These are phyloP conservation scores for Solanum tarapatanum DNA, from an alignment of 257 asterid genomes.

Conservation along the genomic window DNA sequence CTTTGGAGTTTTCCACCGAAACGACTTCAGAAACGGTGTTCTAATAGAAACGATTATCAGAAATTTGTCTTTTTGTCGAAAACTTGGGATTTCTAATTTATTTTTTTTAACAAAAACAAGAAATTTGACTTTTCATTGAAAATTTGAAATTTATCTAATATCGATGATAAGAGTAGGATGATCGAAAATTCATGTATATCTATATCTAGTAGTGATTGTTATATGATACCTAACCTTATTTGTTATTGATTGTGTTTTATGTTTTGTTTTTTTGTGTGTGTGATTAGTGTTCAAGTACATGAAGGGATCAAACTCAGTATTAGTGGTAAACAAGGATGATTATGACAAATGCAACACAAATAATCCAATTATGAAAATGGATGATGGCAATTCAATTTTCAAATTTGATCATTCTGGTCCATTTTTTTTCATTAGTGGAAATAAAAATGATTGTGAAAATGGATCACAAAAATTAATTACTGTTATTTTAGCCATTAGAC, in stretches of 20 bases:
- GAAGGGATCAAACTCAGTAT: constrained; percentile 38
- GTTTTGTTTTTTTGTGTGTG: neutral
- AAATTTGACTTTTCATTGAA: too few species aligned
- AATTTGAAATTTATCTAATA: neutral
- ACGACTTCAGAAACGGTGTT: neutral
- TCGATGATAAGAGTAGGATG: neutral
- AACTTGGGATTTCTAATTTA: neutral
- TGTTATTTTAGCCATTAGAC: constrained; percentile 38
- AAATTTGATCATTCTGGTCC: constrained; percentile 47
- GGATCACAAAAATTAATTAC: constrained; percentile 37
- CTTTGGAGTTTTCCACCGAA: neutral
- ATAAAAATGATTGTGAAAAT: constrained; percentile 27
- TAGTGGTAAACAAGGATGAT: constrained; percentile 40
- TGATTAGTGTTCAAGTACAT: constrained; percentile 41
- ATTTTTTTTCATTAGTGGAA: constrained; percentile 49
- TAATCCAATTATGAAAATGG: constrained; percentile 23
- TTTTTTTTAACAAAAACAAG: neutral
- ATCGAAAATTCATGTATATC: neutral
- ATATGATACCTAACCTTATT: neutral
- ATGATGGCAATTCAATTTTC: constrained; percentile 38
- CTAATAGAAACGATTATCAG: too few species aligned
- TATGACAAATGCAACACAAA: constrained; percentile 31
- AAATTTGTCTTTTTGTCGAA: neutral
- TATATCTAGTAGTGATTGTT: neutral
- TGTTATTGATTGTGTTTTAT: neutral